These are phyloP conservation scores for Hymenoscyphus scutula DNA, from an alignment of 2,329 filamentous ascomycete genomes.

Conservation along the genomic window DNA sequence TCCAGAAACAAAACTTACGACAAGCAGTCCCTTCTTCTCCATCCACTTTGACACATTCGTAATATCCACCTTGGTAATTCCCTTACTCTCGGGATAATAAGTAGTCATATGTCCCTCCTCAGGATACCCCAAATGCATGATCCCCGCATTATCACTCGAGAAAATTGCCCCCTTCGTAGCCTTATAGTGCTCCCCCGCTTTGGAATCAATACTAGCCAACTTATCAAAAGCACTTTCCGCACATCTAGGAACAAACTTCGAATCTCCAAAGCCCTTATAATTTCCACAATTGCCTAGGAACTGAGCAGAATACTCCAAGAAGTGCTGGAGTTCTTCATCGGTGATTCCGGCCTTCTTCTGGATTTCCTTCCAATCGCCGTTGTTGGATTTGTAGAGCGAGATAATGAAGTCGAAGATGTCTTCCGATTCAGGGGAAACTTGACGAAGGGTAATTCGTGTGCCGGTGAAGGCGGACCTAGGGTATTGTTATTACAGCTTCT, in stretches of 20 bases:
- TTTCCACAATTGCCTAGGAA: conserved; percentile 78
- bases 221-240: conserved; percentile 61
- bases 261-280: conserved; percentile 84
- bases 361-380: conserved; percentile 69
- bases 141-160: conserved; percentile 57
- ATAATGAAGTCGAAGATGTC: conserved; percentile 79
- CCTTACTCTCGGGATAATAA: conserved; percentile 77
- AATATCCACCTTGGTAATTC: conserved; percentile 74
- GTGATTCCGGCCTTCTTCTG: conserved; percentile 63
- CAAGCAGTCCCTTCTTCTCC: conserved; percentile 67
- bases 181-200: conserved; percentile 63
- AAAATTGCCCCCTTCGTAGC: conserved; percentile 72
- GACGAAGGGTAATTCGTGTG: conserved; percentile 73
- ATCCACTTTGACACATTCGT: conserved; percentile 69
- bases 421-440: conserved; percentile 79
- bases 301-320: conserved; percentile 74
- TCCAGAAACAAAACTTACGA: conserved; percentile 32
- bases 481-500: conserved; percentile 14
- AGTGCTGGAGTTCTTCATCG: conserved; percentile 61
- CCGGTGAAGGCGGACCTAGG: conserved; percentile 72
- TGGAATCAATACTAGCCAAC: conserved; percentile 57
- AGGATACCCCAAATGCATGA: conserved; percentile 74
- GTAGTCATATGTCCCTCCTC: conserved; percentile 75
- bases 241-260: conserved; percentile 77
- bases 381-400: conserved; percentile 61